Conservation (phyloP, 2,329 filamentous ascomycete genomes). For the Xylaria sp. region DNA sequence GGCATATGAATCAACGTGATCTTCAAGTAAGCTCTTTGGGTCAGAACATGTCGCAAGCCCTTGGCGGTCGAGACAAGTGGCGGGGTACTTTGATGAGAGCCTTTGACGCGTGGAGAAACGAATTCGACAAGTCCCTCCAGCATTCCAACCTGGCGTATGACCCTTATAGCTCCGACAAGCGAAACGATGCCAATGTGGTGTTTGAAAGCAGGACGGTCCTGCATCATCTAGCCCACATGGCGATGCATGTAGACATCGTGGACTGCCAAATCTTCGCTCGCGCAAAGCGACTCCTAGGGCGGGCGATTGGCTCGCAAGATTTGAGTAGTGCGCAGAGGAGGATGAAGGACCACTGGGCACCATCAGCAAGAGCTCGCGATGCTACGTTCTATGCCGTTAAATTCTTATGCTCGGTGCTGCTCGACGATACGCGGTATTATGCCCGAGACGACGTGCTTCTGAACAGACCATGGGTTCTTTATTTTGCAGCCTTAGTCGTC, state of each 20-base stretch:
- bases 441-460: constrained; percentile 89
- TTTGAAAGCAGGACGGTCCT: constrained; percentile 90
- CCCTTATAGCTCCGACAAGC: constrained; percentile 68
- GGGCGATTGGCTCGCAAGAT: constrained; percentile 84
- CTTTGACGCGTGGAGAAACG: constrained; percentile 92
- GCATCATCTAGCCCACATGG: constrained; percentile 96
- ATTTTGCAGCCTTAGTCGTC: constrained; percentile 89
- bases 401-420: constrained; percentile 85
- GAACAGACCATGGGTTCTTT: constrained; percentile 94
- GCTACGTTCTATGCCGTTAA: constrained; percentile 92
- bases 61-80: constrained; percentile 93
- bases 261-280: constrained; percentile 96
- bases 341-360: constrained; percentile 91
- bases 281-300: constrained; percentile 83
- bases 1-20: constrained; percentile 97
- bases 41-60: constrained; percentile 74
- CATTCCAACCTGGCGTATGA: constrained; percentile 63
- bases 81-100: constrained; percentile 83
- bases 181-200: constrained; percentile 71
- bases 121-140: constrained; percentile 86
- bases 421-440: constrained; percentile 74
- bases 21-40: constrained; percentile 89
- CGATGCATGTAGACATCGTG: constrained; percentile 96
- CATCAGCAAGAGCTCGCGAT: constrained; percentile 85
- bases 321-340: constrained; percentile 80